These are phyloP conservation scores for Starmerella sirachaensis DNA, from an alignment of 805 yeast species.

Conservation along the genomic window DNA sequence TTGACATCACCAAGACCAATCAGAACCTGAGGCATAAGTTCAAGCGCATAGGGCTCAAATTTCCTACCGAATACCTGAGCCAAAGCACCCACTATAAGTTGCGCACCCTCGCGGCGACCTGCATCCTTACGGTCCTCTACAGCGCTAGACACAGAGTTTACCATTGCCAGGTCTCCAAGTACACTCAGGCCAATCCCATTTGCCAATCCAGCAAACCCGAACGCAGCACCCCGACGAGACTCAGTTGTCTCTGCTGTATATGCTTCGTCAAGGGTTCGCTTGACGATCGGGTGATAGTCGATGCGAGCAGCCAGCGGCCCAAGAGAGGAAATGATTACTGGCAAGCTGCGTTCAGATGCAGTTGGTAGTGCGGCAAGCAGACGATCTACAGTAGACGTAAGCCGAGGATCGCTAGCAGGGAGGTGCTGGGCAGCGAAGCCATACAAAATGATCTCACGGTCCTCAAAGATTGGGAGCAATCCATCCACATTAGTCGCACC, in stretches of 20 bases:
- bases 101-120: slow-evolving; percentile 72
- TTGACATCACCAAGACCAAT: slow-evolving; percentile 73
- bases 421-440: slow-evolving; percentile 88
- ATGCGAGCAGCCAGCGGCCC: slow-evolving; percentile 46
- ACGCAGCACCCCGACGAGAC: slow-evolving; percentile 80
- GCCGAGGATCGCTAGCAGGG: slow-evolving; percentile 50
- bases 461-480: slow-evolving; percentile 72
- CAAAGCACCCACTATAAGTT: slow-evolving; percentile 72
- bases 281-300: slow-evolving; percentile 45
- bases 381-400: slow-evolving; percentile 51
- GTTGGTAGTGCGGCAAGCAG: slow-evolving; percentile 65
- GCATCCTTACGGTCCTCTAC: slow-evolving; percentile 75
- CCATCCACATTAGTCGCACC: slow-evolving; percentile 60
- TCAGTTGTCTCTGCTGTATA: slow-evolving; percentile 38
- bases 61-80: slow-evolving; percentile 61
- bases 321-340: slow-evolving; percentile 73
- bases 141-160: slow-evolving; percentile 64
- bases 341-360: slow-evolving; percentile 51
- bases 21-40: slow-evolving; percentile 68
- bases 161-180: slow-evolving; percentile 61
- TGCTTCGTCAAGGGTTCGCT: slow-evolving; percentile 46
- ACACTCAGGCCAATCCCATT: slow-evolving; percentile 80
- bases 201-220: slow-evolving; percentile 87
- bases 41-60: slow-evolving; percentile 92
- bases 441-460: slow-evolving; percentile 55